Evolutionary conservation across 371 early-diverging fungal genomes (phyloP), one percentile per base, ranked within the genome.

Genomic region (Mortierella sp.): DNA sequence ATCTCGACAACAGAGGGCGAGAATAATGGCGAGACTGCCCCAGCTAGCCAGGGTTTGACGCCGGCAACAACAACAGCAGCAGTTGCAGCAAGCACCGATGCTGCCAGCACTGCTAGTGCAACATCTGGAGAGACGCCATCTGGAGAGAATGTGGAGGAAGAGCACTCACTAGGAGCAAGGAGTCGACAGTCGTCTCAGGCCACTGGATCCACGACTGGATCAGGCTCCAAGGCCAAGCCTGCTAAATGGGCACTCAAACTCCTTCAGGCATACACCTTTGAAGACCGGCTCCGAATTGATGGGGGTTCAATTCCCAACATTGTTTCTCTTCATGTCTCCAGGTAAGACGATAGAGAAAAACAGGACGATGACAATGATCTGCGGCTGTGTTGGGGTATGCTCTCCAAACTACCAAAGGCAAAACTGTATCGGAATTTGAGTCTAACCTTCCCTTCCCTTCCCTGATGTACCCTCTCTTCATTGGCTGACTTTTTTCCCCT

Each of bases 241-340:
- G 57, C 73, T 25, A 73, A 79, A 43, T 73, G 80, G 80, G 58
- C 80, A 2, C 46, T 79, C 44, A 56, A 63, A 25, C 64, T 79
- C 11, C 70, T 70, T 26, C 80, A 79, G 48, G 70, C 80, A 0
- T 79, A 79, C 30, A 73, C 66, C 1, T 79, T 56, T 55, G 80
- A 79, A 52, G 80, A 79, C 69, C 73, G 80, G 1, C 48, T 79
- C 46, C 57, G 70, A 18, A 43, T 67, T 25, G 80, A 79, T 58
- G 74, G 70, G 5, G 80, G 79, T 4, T 47, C 53, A 11, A 15
- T 70, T 25, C 80, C 80, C 16, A 79, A 70, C 56, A 84, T 90
- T 68, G 83, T 86, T 0, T 72, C 81, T 5, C 80, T 90, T 2
- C 75, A 81, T 60, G 74, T 87, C 30, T 79, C 87, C 25, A 84